Evolutionary conservation across 306 rosid species (phyloP).

Genomic region (Purshia tridentata): DNA sequence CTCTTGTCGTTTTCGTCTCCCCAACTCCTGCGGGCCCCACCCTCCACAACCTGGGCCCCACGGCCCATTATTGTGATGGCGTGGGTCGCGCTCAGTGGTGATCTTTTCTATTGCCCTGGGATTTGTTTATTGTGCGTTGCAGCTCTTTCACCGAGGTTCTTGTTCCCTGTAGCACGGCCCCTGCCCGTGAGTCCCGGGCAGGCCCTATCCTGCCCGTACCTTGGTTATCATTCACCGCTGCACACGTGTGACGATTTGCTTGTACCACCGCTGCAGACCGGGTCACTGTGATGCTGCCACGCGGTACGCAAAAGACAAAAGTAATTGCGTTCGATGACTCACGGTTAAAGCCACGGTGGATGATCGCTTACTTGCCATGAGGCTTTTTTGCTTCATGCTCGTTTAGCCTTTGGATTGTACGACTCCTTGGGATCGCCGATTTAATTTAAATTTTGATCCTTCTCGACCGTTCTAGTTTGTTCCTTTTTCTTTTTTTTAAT

Average conservation of each 20-base stretch:
- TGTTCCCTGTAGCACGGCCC: constrained; percentile 19
- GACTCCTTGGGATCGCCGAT: background rate
- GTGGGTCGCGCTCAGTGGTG: constrained; percentile 12
- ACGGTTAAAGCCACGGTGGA: background rate
- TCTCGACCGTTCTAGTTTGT: background rate
- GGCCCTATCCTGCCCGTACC: constrained; percentile 11
- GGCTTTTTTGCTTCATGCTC: background rate
- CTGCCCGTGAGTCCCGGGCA: constrained; percentile 22
- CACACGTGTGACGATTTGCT: constrained; percentile 46
- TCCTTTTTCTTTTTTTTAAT: background rate
- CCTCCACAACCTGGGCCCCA: constrained; percentile 35
- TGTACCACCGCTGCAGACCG: constrained; percentile 8
- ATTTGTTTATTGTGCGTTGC: constrained; percentile 23
- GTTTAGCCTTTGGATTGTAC: background rate
- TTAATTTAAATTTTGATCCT: background rate
- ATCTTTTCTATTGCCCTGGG: constrained; percentile 16
- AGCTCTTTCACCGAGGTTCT: constrained; percentile 37
- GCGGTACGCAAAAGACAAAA: constrained; percentile 18
- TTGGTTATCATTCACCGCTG: constrained; percentile 8
- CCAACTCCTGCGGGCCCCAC: constrained; percentile 28
- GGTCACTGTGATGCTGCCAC: constrained; percentile 24
- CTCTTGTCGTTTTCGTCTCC: constrained; percentile 55
- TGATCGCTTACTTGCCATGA: background rate
- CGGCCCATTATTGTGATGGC: constrained; percentile 30
- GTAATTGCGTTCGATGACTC: background rate